Base-by-base conservation (phyloP, 2,329 filamentous ascomycete genomes). In the Bipolaris oryzae region DNA sequence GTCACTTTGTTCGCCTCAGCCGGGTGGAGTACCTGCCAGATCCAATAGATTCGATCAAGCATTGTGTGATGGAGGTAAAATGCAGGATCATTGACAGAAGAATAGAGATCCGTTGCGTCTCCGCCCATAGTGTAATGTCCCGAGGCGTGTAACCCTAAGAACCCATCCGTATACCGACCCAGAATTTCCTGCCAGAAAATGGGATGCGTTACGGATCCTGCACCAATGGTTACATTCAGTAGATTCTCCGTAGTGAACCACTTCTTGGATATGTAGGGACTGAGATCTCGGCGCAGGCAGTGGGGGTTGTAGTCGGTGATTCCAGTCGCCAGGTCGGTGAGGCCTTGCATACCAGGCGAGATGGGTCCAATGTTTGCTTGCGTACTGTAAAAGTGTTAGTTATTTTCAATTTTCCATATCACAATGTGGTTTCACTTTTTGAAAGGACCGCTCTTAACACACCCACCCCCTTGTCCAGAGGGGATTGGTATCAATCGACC, bases 61-160 rank as follows among this genome's bases (percentile, higher is more conserved):
- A 49, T 53, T n/a, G 51, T 23, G 28, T 54, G 51, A 28, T 54
- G 51, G n/a, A 37, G 20, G 25, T 20, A 54, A 42, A 54, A 54
- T 7, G 45, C 44, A 3, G 51, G 51, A 35, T 54, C 51, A 4
- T 54, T 54, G 28, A 54, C 51, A 25, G 44, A 50, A 11, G 44
- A 49, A 13, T 54, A 54, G 37, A 54, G 51, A 16, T 54, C 51
- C 4, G 51, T 49, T 9, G 44, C 50, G 23, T 53, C 50, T 5
- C 50, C 42, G 9, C 50, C 50, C 50, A 53, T 53, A 15, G 42
- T 43, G 38, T 54, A 50, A 11, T 50, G 52, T 11, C 52, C 45
- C 3, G 52, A 50, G 3, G 52, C 49, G 21, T 54, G 52, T 2
- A 54, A 16, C 43, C 45, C 45, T n/a, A 54, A 31, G 18, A 54